Percentiles rank a stretch among this genome's conserved stretches.
Conservation (phyloP, 1,139 yeast species). For the Dujonia santamariae region DNA sequence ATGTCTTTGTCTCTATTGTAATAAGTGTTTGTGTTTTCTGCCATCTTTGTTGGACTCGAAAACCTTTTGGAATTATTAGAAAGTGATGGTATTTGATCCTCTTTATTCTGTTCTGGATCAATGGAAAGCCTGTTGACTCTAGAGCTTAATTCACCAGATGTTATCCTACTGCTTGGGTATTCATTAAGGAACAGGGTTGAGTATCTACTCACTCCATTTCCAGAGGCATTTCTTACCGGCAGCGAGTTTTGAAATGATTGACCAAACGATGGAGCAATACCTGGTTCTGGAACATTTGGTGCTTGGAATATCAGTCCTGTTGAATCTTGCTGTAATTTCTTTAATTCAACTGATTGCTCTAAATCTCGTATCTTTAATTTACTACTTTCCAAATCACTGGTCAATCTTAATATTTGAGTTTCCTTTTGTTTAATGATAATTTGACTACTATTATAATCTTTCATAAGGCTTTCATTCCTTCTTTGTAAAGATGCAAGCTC, state of each 20-base stretch:
- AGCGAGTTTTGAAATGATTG: background rate
- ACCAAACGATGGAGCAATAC: background rate
- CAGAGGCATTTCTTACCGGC: background rate
- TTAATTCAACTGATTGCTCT: conserved; percentile 50
- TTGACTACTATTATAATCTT: conserved; percentile 49
- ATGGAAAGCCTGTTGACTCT: conserved; percentile 46
- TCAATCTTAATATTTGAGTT: conserved; percentile 57
- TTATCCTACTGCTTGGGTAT: conserved; percentile 16
- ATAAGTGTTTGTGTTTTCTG: conserved; percentile 13
- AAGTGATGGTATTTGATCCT: conserved; percentile 15
- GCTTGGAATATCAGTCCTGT: background rate
- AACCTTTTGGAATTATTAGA: conserved; percentile 12
- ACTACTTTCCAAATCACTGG: conserved; percentile 58
- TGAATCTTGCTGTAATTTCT: conserved; percentile 24
- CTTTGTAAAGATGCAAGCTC: conserved; percentile 21
- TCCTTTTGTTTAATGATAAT: conserved; percentile 63
- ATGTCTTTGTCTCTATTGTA: conserved; percentile 14
- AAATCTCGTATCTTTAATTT: conserved; percentile 47
- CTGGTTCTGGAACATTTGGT: background rate
- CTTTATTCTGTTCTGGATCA: conserved; percentile 29
- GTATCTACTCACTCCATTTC: conserved; percentile 1
- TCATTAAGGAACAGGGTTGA: conserved; percentile 2
- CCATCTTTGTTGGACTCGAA: conserved; percentile 18
- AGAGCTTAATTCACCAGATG: conserved; percentile 41
- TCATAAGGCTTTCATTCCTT: conserved; percentile 32